Percentiles rank a stretch among this genome's conserved stretches.
phyloP scores from a whole-genome alignment of 306 rosid species.

The Castanospermum australe region DNA sequence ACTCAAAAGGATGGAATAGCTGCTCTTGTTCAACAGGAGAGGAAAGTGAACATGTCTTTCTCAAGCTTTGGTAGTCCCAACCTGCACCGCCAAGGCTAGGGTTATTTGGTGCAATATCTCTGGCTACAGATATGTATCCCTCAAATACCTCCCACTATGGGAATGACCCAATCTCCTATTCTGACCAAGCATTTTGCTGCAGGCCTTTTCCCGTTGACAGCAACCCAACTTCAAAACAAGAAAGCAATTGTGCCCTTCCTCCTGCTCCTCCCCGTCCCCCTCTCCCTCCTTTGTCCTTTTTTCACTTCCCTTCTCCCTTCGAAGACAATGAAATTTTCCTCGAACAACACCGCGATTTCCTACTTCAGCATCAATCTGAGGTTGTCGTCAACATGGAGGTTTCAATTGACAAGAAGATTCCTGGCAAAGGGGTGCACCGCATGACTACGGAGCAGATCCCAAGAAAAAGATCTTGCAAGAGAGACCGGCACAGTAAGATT shows the following conservation, averaged over 20 bases:
- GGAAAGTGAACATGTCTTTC: conserved; percentile 30
- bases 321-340: conserved; percentile 42
- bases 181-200: conserved; percentile 43
- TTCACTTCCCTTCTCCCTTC: conserved; percentile 55
- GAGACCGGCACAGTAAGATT: conserved; percentile 92
- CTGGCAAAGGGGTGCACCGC: not conserved
- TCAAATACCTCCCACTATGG: conserved; percentile 42
- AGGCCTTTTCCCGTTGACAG: conserved; percentile 42
- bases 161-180: conserved; percentile 46
- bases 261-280: conserved; percentile 6
- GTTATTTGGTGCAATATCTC: conserved; percentile 36
- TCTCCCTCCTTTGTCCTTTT: conserved; percentile 41
- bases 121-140: conserved; percentile 48
- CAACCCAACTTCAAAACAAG: conserved; percentile 35
- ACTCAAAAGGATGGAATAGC: conserved; percentile 37
- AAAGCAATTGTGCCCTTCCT: conserved; percentile 17
- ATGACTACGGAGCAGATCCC: conserved; percentile 28
- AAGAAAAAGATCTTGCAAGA: conserved; percentile 54
- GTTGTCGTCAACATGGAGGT: conserved; percentile 5
- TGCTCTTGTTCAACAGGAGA: not conserved
- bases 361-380: conserved; percentile 17
- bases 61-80: conserved; percentile 31
- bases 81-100: conserved; percentile 32
- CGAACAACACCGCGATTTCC: conserved; percentile 38
- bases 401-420: not conserved